These are phyloP conservation scores for Schwanniomyces vanrijiae DNA, from an alignment of 805 yeast genomes.

Conservation along the genomic window DNA sequence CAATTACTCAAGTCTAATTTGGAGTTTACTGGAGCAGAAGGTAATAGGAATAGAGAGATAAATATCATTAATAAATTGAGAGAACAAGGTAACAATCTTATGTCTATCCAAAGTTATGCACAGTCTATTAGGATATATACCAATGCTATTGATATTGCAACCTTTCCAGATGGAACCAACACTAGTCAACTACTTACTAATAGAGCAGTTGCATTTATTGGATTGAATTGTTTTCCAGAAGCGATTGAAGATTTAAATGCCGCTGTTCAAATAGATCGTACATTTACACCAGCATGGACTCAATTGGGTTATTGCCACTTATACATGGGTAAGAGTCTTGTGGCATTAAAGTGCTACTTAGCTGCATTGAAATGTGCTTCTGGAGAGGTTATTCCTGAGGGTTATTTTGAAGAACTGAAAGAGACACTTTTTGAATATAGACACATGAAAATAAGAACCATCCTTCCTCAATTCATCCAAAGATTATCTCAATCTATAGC, in stretches of 20 bases:
- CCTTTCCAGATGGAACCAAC: conserved; percentile 9
- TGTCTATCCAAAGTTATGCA: conserved; percentile 35
- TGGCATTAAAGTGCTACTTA: conserved; percentile 33
- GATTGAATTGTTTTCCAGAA: conserved; percentile 40
- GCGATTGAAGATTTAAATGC: conserved; percentile 35
- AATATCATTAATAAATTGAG: conserved; percentile 20
- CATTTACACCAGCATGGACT: conserved; percentile 43
- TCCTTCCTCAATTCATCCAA: conserved; percentile 40
- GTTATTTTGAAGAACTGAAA: conserved; percentile 14
- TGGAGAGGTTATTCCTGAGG: conserved; percentile 32
- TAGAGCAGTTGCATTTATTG: conserved; percentile 42
- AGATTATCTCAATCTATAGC: conserved; percentile 31
- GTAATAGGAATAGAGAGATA: background rate
- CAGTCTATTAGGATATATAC: conserved; percentile 42
- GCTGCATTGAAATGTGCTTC: conserved; percentile 26
- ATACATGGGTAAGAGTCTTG: conserved; percentile 36
- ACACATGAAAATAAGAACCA: conserved; percentile 17
- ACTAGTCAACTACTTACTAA: conserved; percentile 36
- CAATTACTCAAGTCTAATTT: background rate
- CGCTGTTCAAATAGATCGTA: conserved; percentile 30
- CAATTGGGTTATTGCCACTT: conserved; percentile 44
- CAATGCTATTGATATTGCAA: conserved; percentile 28
- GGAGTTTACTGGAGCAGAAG: conserved; percentile 1
- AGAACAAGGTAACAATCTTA: conserved; percentile 41
- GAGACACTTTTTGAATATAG: conserved; percentile 17